A percentile compares a stretch with the other conserved stretches of the same genome.
phyloP scores from a whole-genome alignment of 352 stramenopile genomes.

The Blastocystis sp. region DNA sequence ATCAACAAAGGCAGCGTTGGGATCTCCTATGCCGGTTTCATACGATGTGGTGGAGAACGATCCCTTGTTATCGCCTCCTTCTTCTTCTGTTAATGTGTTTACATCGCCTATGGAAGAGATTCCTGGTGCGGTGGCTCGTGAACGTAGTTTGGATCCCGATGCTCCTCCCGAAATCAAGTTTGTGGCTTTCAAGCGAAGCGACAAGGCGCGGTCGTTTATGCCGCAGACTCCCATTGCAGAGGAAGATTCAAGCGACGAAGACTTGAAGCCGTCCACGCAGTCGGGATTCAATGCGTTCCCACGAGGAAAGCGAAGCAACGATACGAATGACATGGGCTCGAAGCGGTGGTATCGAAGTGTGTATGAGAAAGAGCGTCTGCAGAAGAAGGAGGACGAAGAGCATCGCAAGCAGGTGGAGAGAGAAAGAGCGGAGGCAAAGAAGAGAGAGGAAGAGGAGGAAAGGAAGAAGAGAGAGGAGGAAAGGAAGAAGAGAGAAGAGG shows the following conservation, averaged over 20 bases:
- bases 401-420: background rate
- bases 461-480: background rate
- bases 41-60: slow-evolving; percentile 18
- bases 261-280: slow-evolving; percentile 10
- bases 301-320: background rate
- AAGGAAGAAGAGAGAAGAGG: background rate
- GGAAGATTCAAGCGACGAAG: slow-evolving; percentile 19
- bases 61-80: background rate
- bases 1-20: background rate
- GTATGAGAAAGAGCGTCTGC: background rate
- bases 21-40: background rate
- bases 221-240: background rate
- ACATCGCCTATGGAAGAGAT: background rate
- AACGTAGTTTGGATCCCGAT: background rate
- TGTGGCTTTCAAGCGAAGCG: background rate
- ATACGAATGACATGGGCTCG: slow-evolving; percentile 22
- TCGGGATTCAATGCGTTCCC: background rate
- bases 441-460: background rate
- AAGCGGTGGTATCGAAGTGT: slow-evolving; percentile 11
- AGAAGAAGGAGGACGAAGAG: background rate
- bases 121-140: too few relatives aligned
- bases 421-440: background rate
- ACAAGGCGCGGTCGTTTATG: background rate
- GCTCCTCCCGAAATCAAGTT: background rate
- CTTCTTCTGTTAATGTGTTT: background rate